Base-by-base conservation (phyloP, 129 eudicot species). In the Saposhnikovia divaricata region DNA sequence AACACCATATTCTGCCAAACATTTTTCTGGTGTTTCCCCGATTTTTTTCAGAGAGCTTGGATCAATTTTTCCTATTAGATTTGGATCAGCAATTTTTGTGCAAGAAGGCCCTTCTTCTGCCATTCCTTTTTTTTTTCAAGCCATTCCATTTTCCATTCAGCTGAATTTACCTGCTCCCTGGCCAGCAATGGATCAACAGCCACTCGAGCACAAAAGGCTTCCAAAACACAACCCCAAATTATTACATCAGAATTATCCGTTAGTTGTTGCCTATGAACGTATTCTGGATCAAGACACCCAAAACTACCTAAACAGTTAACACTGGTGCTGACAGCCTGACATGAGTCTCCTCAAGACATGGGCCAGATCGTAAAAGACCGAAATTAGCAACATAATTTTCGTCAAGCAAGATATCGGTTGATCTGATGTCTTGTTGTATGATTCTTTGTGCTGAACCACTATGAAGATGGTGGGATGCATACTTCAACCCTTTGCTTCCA, bases 401-500 rank as follows among this genome's bases (percentile, higher is more conserved):
- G 50, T 91, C 96, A 9, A 91, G 89, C 50, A 91, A 74, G 50
- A 91, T 91, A 77, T 91, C 89, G 48, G 97, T 89, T 10, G 97
- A 91, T 81, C 89, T 89, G 53, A 91, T 87, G 85, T 91, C 97
- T 6, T 91, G 94, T 74, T 91, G 94, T 74, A 91, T 91, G 76
- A 92, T 86, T 77, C 95, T 95, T 73, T 92, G 97, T 25, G 91
- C 91, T 0, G 91, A 92, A 43, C 92, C 97, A 9, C 97, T 93
- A 78, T 93, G 97, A 79, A 93, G 92, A 80, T 90, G 90, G 78
- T 90, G 97, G 43, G 90, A 88, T 90, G 88, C 97, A 92, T 42
- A 91, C 84, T 34, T 93, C 97, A 42, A 93, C 92, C 82, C 97
- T 53, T 55, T 91, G 92, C 74, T 89, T 93, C 98, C 97, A 91